A percentile compares a stretch with the other conserved stretches of the same genome.
Conservation (phyloP, 306 rosid genomes). For the Sesbania bispinosa region DNA sequence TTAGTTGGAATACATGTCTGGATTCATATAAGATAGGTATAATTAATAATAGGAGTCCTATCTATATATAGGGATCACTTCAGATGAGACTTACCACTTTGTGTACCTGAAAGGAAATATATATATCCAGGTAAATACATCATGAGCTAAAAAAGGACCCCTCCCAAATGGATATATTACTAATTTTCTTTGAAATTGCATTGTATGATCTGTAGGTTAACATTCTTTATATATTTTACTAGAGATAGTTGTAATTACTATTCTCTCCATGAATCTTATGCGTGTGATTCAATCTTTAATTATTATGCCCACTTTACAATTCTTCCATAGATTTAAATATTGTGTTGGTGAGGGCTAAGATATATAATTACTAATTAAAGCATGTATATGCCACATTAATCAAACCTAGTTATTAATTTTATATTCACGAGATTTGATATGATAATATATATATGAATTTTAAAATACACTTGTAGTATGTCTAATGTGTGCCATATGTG, state of each 20-base stretch:
- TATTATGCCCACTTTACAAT: not conserved
- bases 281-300: constrained; percentile 17
- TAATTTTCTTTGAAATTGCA: not conserved
- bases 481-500: too few species aligned
- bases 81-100: not conserved
- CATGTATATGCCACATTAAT: not conserved
- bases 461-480: too few species aligned
- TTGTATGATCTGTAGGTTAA: not conserved
- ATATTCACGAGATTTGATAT: not conserved
- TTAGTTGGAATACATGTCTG: not conserved
- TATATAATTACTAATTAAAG: not conserved
- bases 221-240: not conserved
- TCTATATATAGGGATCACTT: too few species aligned
- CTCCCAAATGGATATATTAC: not conserved
- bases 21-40: not conserved
- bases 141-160: not conserved
- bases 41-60: too few species aligned
- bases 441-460: not conserved
- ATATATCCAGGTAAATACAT: too few species aligned
- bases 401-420: not conserved
- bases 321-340: not conserved
- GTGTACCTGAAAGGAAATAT: not conserved
- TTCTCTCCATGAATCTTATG: constrained; percentile 21
- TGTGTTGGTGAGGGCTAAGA: not conserved
- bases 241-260: not conserved